A percentile compares a stretch with the other conserved stretches of the same genome.
Evolutionary conservation across 192 early-diverging fungal genomes (phyloP).

Genomic region (Oehlia diaphana): DNA sequence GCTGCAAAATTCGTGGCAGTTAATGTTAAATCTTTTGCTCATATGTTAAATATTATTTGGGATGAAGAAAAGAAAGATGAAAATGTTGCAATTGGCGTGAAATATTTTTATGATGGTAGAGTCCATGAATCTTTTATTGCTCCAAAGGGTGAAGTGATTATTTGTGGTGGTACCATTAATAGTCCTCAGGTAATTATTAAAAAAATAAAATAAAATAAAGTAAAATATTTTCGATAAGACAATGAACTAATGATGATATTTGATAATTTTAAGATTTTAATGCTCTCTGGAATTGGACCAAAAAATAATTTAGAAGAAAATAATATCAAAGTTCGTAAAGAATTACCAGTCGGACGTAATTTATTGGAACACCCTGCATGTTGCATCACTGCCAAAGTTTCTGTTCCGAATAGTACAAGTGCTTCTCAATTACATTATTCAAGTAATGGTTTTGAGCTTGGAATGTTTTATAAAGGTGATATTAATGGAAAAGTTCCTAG

Average conservation of each 20-base stretch:
- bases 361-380: not conserved
- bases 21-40: no score
- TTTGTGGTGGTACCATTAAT: no score
- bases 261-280: not conserved
- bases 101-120: no score
- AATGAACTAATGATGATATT: no score
- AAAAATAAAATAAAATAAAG: no score
- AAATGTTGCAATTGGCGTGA: no score
- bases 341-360: conserved; percentile 1
- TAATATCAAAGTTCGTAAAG: conserved; percentile 14
- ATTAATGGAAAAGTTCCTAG: not conserved
- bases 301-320: not conserved
- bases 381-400: not conserved
- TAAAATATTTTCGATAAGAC: no score
- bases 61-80: no score
- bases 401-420: not conserved
- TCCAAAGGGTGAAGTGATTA: not conserved
- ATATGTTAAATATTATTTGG: no score
- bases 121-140: not conserved
- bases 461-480: not conserved
- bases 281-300: conserved; percentile 12
- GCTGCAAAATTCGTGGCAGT: not conserved
- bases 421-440: not conserved
- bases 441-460: not conserved
- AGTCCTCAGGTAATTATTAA: no score